These are phyloP conservation scores for Penicillium concentricum DNA, from an alignment of 2,329 filamentous ascomycete genomes.

Conservation along the genomic window DNA sequence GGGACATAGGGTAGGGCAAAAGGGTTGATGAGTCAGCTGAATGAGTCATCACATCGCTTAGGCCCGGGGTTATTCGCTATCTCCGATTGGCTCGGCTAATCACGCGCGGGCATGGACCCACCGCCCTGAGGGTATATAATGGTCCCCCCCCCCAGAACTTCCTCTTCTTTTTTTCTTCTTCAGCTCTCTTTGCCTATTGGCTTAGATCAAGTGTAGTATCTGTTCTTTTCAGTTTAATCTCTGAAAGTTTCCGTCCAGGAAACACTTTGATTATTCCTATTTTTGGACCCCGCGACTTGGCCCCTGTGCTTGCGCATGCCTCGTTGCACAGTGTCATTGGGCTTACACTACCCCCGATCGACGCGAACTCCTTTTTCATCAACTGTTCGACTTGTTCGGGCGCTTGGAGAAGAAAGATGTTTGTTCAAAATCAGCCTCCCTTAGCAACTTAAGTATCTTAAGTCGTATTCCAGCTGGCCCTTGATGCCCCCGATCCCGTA, in stretches of 20 bases:
- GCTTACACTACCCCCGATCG: constrained; percentile 72
- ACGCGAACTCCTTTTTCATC: constrained; percentile 66
- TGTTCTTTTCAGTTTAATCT: constrained; percentile 98
- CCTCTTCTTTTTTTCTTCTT: constrained; percentile 46
- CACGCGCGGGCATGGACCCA: background rate
- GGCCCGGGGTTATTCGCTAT: rapidly evolving
- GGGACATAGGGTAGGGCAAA: constrained; percentile 1
- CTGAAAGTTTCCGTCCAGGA: constrained; percentile 74
- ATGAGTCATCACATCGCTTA: background rate
- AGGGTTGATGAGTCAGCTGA: background rate
- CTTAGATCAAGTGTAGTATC: constrained; percentile 97
- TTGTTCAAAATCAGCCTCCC: too few species aligned
- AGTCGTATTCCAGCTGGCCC: too few species aligned
- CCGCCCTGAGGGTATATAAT: constrained; percentile 30
- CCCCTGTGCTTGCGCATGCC: constrained; percentile 74
- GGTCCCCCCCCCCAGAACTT: constrained; percentile 21
- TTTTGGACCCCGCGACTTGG: constrained; percentile 59
- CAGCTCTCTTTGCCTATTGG: constrained; percentile 57
- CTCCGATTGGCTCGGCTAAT: constrained; percentile 6
- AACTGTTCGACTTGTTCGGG: constrained; percentile 52
- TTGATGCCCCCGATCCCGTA: too few species aligned
- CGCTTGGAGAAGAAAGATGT: constrained; percentile 64
- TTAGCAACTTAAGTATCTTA: too few species aligned
- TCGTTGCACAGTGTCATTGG: constrained; percentile 68
- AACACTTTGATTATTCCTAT: constrained; percentile 79